Percentiles rank a stretch among this genome's conserved stretches.
Evolutionary conservation across 2,329 filamentous ascomycete genomes (phyloP).

Genomic region (Pseudogymnoascus sp.): DNA sequence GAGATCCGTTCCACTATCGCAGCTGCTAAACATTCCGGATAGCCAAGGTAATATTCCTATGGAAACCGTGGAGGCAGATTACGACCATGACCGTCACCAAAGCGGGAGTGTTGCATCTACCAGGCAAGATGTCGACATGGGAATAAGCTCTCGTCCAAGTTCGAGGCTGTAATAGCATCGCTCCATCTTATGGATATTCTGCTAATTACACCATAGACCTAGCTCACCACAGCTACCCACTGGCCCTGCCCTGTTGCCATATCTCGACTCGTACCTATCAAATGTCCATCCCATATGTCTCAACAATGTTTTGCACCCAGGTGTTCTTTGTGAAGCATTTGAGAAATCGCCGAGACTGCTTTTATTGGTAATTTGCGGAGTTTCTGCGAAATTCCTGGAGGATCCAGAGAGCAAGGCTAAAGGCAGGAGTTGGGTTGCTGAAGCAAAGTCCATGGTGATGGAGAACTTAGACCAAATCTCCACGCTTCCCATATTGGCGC

Average conservation of each 20-base stretch:
- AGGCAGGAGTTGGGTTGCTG: slow-evolving; percentile 4
- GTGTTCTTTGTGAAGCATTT: slow-evolving; percentile 6
- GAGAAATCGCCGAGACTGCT: not conserved
- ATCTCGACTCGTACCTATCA: slow-evolving; percentile 8
- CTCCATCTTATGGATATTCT: not conserved
- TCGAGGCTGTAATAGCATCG: not conserved
- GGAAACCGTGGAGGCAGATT: not conserved
- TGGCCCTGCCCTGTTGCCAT: not conserved
- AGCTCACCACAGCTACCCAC: not conserved
- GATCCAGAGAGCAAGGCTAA: not conserved
- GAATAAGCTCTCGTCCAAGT: not conserved
- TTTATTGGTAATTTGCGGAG: slow-evolving; percentile 1
- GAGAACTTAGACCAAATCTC: slow-evolving; percentile 2
- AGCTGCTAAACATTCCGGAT: not conserved
- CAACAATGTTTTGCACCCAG: slow-evolving; percentile 8
- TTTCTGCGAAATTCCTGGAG: slow-evolving; percentile 8
- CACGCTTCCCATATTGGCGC: not conserved
- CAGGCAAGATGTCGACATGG: not conserved
- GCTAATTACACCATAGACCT: not conserved
- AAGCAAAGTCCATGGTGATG: slow-evolving; percentile 5
- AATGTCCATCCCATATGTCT: slow-evolving; percentile 9
- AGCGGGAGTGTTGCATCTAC: not conserved
- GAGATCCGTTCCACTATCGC: not conserved
- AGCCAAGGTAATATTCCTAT: not conserved
- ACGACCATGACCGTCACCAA: not conserved